These are phyloP conservation scores for Tylopilus rubrobrunneus DNA, from an alignment of 768 basidiomycete species.

Conservation along the genomic window DNA sequence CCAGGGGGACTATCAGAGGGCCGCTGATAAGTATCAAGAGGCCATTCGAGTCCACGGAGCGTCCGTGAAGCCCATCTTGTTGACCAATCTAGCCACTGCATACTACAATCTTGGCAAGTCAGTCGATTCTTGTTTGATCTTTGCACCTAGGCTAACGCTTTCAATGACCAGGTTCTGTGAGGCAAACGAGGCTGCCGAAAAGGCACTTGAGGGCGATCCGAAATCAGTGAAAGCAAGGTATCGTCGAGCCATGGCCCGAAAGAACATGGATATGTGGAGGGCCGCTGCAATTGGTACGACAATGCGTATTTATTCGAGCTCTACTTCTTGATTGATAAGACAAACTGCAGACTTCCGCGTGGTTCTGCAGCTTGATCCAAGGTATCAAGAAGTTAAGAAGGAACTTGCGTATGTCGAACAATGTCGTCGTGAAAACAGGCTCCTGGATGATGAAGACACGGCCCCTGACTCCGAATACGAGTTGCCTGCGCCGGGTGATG, in stretches of 20 bases:
- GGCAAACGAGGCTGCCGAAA: constrained; percentile 26
- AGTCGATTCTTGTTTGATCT: background rate
- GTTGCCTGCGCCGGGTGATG: constrained; percentile 13
- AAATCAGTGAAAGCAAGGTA: constrained; percentile 32
- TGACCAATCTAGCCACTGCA: constrained; percentile 40
- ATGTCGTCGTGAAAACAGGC: background rate
- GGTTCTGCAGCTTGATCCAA: constrained; percentile 25
- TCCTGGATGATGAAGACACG: background rate
- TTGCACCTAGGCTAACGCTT: background rate
- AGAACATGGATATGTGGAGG: constrained; percentile 12
- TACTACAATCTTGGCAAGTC: constrained; percentile 40
- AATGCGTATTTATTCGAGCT: background rate
- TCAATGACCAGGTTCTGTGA: constrained; percentile 14
- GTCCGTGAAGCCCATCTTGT: constrained; percentile 29
- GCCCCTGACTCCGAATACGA: constrained; percentile 6
- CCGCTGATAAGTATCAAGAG: constrained; percentile 35
- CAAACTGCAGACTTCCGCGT: constrained; percentile 22
- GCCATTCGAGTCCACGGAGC: constrained; percentile 37
- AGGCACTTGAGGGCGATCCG: constrained; percentile 26
- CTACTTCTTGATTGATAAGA: background rate
- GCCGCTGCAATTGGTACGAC: constrained; percentile 20
- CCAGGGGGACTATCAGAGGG: constrained; percentile 34
- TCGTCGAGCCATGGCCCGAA: constrained; percentile 31
- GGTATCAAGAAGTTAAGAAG: constrained; percentile 7
- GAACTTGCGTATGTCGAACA: constrained; percentile 1